phyloP scores from a whole-genome alignment of 768 basidiomycete species.

The Termitomyces sp. region DNA sequence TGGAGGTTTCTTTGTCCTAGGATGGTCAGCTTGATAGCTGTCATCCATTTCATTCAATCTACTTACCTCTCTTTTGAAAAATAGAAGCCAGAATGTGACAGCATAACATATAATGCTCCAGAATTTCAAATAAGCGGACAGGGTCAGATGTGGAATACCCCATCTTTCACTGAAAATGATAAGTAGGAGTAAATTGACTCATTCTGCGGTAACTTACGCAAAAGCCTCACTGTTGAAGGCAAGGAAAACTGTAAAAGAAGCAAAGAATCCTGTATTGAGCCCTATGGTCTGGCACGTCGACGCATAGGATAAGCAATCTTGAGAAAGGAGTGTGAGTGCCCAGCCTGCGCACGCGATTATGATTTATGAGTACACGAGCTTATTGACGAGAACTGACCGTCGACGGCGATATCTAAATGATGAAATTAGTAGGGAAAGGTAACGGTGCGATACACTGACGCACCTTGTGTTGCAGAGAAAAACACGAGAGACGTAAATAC shows the following conservation, averaged over 20 bases:
- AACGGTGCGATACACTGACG: constrained; percentile 10
- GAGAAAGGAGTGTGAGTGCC: constrained; percentile 82
- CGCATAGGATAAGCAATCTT: constrained; percentile 92
- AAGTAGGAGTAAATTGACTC: not conserved
- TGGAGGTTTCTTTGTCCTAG: constrained; percentile 64
- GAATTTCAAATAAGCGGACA: constrained; percentile 80
- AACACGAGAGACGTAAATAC: constrained; percentile 88
- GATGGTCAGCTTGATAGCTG: not conserved
- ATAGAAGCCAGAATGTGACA: constrained; percentile 84
- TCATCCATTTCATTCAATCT: not conserved
- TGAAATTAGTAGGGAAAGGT: constrained; percentile 7
- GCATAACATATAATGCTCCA: constrained; percentile 76
- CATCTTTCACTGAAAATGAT: constrained; percentile 50
- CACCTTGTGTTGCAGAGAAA: constrained; percentile 96
- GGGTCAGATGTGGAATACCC: constrained; percentile 66
- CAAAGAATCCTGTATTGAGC: constrained; percentile 90
- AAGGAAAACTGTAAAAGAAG: constrained; percentile 95
- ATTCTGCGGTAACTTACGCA: constrained; percentile 41
- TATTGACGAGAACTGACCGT: constrained; percentile 49
- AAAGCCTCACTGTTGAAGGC: constrained; percentile 95
- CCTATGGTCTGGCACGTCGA: constrained; percentile 98
- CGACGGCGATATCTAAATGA: constrained; percentile 88
- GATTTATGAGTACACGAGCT: not conserved
- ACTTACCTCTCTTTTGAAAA: constrained; percentile 85
- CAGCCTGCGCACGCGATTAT: constrained; percentile 41